These are phyloP conservation scores for Talaromyces thailandensis DNA, from an alignment of 495 filamentous ascomycete species.

Conservation along the genomic window DNA sequence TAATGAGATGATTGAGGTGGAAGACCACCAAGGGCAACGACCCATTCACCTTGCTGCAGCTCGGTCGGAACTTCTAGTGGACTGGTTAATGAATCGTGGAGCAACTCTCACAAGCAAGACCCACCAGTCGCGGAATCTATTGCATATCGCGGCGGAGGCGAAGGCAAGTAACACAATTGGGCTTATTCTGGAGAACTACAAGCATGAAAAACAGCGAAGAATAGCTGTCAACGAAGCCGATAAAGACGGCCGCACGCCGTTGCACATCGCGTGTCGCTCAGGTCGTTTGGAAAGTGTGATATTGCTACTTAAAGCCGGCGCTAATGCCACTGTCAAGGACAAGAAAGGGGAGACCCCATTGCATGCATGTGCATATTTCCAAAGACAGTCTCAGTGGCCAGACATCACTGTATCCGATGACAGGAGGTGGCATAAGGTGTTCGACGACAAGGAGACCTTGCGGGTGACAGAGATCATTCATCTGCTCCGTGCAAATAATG, in stretches of 20 bases:
- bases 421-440: constrained; percentile 13
- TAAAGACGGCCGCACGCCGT: no score
- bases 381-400: no score
- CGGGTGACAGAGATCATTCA: constrained; percentile 23
- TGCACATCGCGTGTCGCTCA: no score
- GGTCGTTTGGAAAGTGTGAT: no score
- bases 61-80: no score
- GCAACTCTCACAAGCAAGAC: constrained; percentile 17
- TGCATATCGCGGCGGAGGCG: constrained; percentile 30
- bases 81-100: constrained; percentile 23
- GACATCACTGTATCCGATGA: neutral
- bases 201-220: neutral
- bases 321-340: no score
- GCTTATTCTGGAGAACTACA: constrained; percentile 21
- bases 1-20: no score
- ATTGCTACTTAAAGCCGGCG: no score
- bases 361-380: no score
- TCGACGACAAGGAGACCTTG: constrained; percentile 8
- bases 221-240: constrained; percentile 12
- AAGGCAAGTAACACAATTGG: constrained; percentile 28
- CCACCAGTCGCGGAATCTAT: constrained; percentile 19
- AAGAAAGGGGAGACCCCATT: no score
- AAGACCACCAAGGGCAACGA: no score
- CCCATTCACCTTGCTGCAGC: no score
- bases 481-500: constrained; percentile 25